Conservation (phyloP, 2,329 filamentous ascomycete genomes). For the Xylariaceae sp. region DNA sequence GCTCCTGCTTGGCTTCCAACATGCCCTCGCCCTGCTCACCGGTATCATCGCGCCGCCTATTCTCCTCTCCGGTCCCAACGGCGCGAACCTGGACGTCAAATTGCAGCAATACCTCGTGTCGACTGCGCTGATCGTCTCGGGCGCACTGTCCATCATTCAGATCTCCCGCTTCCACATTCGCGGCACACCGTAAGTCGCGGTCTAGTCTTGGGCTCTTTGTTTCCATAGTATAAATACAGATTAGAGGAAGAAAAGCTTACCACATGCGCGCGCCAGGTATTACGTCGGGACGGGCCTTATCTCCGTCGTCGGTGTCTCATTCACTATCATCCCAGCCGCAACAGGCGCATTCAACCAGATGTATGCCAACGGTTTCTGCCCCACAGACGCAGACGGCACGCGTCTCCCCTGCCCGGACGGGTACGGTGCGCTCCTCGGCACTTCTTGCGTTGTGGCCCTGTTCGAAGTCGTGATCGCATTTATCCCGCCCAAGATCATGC, state of each 20-base stretch:
- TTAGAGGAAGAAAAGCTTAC: constrained; percentile 2
- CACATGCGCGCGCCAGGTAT: constrained; percentile 45
- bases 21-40: constrained; percentile 71
- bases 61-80: constrained; percentile 56
- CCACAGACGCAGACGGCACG: constrained; percentile 54
- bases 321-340: constrained; percentile 69
- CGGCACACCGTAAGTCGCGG: constrained; percentile 51
- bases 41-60: constrained; percentile 74
- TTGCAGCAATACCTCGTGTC: constrained; percentile 74
- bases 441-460: constrained; percentile 57
- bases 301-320: constrained; percentile 74
- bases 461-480: constrained; percentile 72
- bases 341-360: constrained; percentile 68
- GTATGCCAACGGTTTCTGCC: constrained; percentile 68
- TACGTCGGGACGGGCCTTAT: constrained; percentile 74
- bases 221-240: no score
- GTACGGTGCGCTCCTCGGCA: constrained; percentile 71
- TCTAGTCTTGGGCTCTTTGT: neutral
- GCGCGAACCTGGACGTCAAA: constrained; percentile 56
- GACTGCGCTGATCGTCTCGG: constrained; percentile 72
- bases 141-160: constrained; percentile 67
- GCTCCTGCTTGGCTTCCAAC: constrained; percentile 71
- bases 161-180: constrained; percentile 72
- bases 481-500: constrained; percentile 61
- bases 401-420: constrained; percentile 68